These are phyloP conservation scores for Kalanchoe fedtschenkoi DNA, from an alignment of 164 flowering plant species.

Conservation along the genomic window DNA sequence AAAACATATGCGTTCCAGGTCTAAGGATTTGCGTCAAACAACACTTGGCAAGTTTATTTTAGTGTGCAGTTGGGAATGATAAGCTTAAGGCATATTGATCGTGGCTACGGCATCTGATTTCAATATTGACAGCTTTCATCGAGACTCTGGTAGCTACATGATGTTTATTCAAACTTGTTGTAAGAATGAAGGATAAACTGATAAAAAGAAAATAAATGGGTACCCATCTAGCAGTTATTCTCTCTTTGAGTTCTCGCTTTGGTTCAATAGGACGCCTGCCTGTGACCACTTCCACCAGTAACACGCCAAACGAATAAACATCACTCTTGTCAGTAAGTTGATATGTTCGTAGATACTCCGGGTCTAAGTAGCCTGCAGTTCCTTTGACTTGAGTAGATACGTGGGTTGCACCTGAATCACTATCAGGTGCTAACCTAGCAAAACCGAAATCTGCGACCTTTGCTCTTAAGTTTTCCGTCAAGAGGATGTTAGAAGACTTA, in stretches of 20 bases:
- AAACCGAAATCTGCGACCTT: conserved; percentile 96
- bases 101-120: too few species aligned
- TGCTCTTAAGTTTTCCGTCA: conserved; percentile 71
- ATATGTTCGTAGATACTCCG: conserved; percentile 77
- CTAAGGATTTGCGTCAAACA: too few species aligned
- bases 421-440: conserved; percentile 70
- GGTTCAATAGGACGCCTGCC: conserved; percentile 92
- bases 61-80: too few species aligned
- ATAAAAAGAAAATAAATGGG: conserved; percentile 5
- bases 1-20: too few species aligned
- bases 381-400: conserved; percentile 96
- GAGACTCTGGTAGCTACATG: too few species aligned
- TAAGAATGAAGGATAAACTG: too few species aligned
- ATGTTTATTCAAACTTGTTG: too few species aligned
- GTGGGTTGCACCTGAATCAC: conserved; percentile 70
- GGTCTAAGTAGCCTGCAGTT: conserved; percentile 96
- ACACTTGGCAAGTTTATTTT: too few species aligned
- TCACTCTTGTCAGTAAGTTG: conserved; percentile 97
- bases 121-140: too few species aligned
- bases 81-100: too few species aligned
- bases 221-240: conserved; percentile 87
- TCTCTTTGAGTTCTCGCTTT: conserved; percentile 51
- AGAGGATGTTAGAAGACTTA: conserved; percentile 93
- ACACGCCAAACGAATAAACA: conserved; percentile 88
- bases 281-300: conserved; percentile 76